phyloP scores from a whole-genome alignment of 164 flowering plant species.

The Magnolia sinica region DNA sequence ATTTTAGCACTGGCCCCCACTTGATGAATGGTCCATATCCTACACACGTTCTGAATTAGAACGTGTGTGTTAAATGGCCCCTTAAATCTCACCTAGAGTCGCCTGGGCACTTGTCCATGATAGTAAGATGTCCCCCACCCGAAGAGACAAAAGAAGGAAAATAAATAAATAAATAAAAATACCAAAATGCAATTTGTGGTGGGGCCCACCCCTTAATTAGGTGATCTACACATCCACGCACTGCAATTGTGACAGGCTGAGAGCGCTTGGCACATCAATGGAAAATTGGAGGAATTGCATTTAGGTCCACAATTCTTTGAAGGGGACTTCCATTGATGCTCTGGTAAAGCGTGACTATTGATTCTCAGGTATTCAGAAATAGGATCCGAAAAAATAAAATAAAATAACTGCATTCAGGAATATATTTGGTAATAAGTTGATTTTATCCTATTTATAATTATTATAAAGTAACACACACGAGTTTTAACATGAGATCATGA shows the following conservation, averaged over 20 bases:
- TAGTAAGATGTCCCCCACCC: not conserved
- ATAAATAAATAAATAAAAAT: no score
- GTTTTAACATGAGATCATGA: no score
- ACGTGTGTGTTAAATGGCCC: no score
- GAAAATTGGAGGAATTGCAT: no score
- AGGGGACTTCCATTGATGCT: no score
- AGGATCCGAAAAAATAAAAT: no score
- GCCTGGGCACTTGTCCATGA: not conserved
- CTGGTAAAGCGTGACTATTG: no score
- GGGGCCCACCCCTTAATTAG: not conserved
- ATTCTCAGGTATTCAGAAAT: no score
- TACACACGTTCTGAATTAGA: not conserved
- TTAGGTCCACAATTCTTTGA: not conserved
- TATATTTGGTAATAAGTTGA: no score
- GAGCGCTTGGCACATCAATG: not conserved
- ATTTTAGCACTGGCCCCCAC: not conserved
- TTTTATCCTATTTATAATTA: no score
- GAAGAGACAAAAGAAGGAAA: not conserved
- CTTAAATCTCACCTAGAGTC: not conserved
- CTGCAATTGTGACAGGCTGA: not conserved
- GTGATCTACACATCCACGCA: not conserved
- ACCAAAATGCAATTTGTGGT: not conserved
- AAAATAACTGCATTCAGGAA: no score
- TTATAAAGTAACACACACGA: no score
- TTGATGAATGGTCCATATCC: not conserved